Evolutionary conservation across 2,329 filamentous ascomycete genomes (phyloP).

Genomic region (Nemania serpens): DNA sequence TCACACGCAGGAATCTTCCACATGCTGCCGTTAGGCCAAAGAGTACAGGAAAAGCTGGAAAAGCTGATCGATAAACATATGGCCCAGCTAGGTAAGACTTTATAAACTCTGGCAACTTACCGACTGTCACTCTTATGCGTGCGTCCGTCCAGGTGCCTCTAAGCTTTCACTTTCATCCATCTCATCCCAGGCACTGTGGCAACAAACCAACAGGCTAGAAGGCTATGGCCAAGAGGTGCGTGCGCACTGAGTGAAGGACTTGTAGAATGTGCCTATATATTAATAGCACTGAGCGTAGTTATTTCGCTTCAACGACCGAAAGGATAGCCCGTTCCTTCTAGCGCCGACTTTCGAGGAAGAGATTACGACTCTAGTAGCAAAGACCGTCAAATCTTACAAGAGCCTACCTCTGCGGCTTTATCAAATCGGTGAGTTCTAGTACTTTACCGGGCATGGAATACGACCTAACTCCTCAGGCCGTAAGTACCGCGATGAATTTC

Average conservation of each 20-base stretch:
- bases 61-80: constrained; percentile 87
- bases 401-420: constrained; percentile 85
- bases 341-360: constrained; percentile 97
- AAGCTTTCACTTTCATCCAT: constrained; percentile 79
- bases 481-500: constrained; percentile 92
- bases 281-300: constrained; percentile 57
- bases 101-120: neutral
- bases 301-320: constrained; percentile 80
- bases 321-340: constrained; percentile 73
- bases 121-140: constrained; percentile 14
- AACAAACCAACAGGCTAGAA: constrained; percentile 78
- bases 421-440: constrained; percentile 72
- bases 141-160: constrained; percentile 33
- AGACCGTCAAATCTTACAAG: constrained; percentile 78
- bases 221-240: constrained; percentile 72
- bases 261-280: neutral
- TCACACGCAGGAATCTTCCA: constrained; percentile 92
- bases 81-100: constrained; percentile 65
- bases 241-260: neutral
- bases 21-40: constrained; percentile 81
- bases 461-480: constrained; percentile 59
- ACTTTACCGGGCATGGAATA: no score
- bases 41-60: constrained; percentile 89
- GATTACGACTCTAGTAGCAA: constrained; percentile 80
- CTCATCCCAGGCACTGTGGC: constrained; percentile 84